Base-by-base conservation (phyloP, 139 green algal species). In the Chlamydomonas incerta region DNA sequence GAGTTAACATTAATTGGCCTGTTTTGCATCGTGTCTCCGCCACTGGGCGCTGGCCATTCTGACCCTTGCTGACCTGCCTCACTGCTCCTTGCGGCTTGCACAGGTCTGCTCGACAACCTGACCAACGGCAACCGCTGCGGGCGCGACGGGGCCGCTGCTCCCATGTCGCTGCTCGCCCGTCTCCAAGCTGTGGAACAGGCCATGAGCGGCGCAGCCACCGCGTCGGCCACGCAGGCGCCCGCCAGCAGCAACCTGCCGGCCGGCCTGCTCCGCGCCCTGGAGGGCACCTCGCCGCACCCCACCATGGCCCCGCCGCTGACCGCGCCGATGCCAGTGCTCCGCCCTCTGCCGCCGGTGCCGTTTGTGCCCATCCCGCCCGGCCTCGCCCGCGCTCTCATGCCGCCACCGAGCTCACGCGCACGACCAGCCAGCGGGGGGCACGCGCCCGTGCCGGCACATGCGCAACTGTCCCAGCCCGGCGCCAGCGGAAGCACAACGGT, bases 341-440 rank as follows among this genome's bases (percentile, higher is more conserved):
- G 9, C 37, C 58, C 5, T 29, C n/a, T 37, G 60, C 37, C 20
- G 37, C 26, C 63, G n/a, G 26, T 70, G 63, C 63, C 29, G 29
- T 14, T 68, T 0, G 15, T 63, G 17, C 60, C 34, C 13, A 41
- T 82, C 13, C 75, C 75, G 14, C 75, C 60, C 2, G 58, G 34
- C 29, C 35, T 82, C 60, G 75, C 60, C 29, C 34, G 35, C 26
- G 75, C 75, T 23, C 60, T 82, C 8, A 52, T 81, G 74, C 74
- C 74, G 10, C 26, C 57, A 0, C 52, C 52, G 3, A 20, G 52
- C 18, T 28, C 52, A 5, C 57, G 60, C 21, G 34, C 35, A 14
- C 74, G 24, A 4, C 41, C 41, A 50, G 41, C 41, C 41, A 50
- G 41, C 41, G 41, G 41, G 41, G 41, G 41, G 41, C 41, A 50